Percentiles rank a stretch among this genome's conserved stretches.
Conservation (phyloP, 2,329 filamentous ascomycete species). For the Alternaria infectoria region DNA sequence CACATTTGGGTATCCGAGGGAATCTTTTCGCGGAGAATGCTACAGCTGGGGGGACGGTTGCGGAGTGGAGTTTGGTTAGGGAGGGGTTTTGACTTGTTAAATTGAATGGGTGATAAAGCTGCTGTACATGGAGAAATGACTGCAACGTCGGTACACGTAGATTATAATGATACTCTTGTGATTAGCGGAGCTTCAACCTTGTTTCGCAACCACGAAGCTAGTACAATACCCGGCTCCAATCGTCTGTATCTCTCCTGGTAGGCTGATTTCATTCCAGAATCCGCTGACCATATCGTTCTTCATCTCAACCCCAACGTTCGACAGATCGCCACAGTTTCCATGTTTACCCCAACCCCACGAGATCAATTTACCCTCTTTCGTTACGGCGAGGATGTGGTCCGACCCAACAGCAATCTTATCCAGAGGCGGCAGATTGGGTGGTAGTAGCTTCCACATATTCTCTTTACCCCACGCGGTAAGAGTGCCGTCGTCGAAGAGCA, state of each 20-base stretch:
- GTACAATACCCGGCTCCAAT: constrained; percentile 39
- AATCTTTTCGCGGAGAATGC: constrained; percentile 48
- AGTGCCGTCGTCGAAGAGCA: constrained; percentile 66
- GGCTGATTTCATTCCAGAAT: constrained; percentile 36
- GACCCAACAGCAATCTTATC: constrained; percentile 79
- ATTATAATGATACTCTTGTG: background rate
- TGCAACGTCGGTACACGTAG: background rate
- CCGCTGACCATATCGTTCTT: constrained; percentile 39
- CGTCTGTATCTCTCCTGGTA: constrained; percentile 28
- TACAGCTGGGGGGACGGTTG: constrained; percentile 58
- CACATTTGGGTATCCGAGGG: constrained; percentile 57
- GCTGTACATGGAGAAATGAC: background rate
- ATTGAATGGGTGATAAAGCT: background rate
- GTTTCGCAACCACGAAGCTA: constrained; percentile 32
- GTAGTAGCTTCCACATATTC: constrained; percentile 82
- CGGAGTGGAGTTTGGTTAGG: constrained; percentile 56
- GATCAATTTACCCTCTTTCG: constrained; percentile 69
- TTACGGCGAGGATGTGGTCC: constrained; percentile 83
- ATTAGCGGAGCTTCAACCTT: background rate
- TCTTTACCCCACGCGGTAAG: constrained; percentile 81
- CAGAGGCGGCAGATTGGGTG: constrained; percentile 64
- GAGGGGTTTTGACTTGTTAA: constrained; percentile 8
- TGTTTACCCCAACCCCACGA: constrained; percentile 98
- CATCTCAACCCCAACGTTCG: constrained; percentile 10
- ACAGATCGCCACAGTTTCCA: constrained; percentile 79